phyloP scores from a whole-genome alignment of 2,329 filamentous ascomycete species.

The Berkeleyomyces basicola region DNA sequence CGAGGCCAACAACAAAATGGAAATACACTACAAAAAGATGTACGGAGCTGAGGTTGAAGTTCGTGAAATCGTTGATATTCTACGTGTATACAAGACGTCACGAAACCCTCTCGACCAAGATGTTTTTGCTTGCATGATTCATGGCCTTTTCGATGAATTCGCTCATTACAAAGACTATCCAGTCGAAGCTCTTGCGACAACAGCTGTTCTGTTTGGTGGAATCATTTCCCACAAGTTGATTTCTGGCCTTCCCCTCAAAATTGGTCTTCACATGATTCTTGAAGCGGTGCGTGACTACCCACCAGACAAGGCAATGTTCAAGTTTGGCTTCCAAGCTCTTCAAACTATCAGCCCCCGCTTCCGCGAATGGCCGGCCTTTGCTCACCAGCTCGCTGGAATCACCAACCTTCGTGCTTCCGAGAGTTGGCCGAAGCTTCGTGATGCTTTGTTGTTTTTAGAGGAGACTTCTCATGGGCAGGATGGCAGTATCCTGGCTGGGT shows the following conservation, averaged over 20 bases:
- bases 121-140: constrained; percentile 95
- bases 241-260: constrained; percentile 75
- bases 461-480: constrained; percentile 3
- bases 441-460: constrained; percentile 6
- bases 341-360: constrained; percentile 74
- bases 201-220: constrained; percentile 87
- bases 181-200: constrained; percentile 86
- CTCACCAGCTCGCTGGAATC: constrained; percentile 67
- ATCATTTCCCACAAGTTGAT: constrained; percentile 91
- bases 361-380: constrained; percentile 90
- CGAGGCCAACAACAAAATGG: constrained; percentile 78
- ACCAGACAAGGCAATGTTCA: constrained; percentile 84
- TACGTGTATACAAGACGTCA: constrained; percentile 79
- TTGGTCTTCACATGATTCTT: constrained; percentile 94
- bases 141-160: constrained; percentile 94
- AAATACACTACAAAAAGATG: constrained; percentile 96
- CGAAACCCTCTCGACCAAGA: constrained; percentile 75
- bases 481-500: not conserved
- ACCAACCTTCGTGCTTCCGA: constrained; percentile 70
- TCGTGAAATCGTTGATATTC: constrained; percentile 64
- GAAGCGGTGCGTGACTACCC: constrained; percentile 79
- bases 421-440: constrained; percentile 46
- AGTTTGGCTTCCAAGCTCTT: constrained; percentile 89
- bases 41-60: constrained; percentile 83
- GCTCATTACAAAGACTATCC: constrained; percentile 91